Percentiles rank a stretch among this genome's conserved stretches.
These are phyloP conservation scores for Starmerella khaoyaiensis DNA, from an alignment of 805 yeast species.

Conservation along the genomic window DNA sequence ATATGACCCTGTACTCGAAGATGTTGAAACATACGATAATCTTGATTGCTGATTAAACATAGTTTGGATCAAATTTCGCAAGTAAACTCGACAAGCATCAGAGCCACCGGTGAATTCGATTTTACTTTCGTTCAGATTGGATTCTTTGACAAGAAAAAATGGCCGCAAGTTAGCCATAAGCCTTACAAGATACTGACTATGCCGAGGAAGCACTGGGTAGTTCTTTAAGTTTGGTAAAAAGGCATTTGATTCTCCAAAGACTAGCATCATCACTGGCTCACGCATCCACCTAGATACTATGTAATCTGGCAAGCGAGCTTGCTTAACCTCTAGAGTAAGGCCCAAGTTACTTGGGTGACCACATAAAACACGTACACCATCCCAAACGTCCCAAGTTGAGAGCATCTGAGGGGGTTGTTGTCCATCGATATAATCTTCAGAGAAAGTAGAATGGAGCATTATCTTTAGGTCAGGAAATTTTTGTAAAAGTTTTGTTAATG, in stretches of 20 bases:
- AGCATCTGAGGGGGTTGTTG: constrained; percentile 32
- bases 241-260: constrained; percentile 39
- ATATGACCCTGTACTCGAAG: too few relatives aligned
- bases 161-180: constrained; percentile 34
- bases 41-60: not conserved
- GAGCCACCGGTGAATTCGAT: constrained; percentile 26
- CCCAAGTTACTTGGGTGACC: constrained; percentile 44
- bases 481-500: constrained; percentile 28
- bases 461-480: constrained; percentile 24
- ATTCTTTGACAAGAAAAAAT: constrained; percentile 37
- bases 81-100: constrained; percentile 33
- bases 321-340: constrained; percentile 67
- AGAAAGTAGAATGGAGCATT: constrained; percentile 26
- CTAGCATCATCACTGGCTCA: constrained; percentile 49
- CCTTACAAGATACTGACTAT: constrained; percentile 39
- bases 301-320: constrained; percentile 37
- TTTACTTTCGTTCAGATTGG: constrained; percentile 29
- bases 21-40: constrained; percentile 4
- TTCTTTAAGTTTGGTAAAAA: constrained; percentile 48
- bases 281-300: constrained; percentile 51
- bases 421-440: constrained; percentile 33
- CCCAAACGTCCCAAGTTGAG: constrained; percentile 68
- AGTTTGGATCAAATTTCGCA: constrained; percentile 32
- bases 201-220: constrained; percentile 52
- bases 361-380: constrained; percentile 44